These are phyloP conservation scores for Calendula officinalis DNA, from an alignment of 129 eudicot species.

Conservation along the genomic window DNA sequence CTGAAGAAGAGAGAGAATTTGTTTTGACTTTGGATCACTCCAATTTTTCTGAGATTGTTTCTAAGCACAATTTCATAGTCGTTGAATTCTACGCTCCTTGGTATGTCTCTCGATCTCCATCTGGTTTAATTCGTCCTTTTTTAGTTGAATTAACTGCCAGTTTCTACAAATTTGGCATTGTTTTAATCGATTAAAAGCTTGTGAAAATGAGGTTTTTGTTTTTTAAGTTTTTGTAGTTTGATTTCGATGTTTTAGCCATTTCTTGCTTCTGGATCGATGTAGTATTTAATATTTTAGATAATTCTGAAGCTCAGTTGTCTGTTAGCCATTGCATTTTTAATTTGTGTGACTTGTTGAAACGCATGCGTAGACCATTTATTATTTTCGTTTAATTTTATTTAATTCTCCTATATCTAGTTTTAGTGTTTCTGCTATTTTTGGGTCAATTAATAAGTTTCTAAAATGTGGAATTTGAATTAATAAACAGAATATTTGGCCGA, in stretches of 20 bases:
- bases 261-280: conserved; percentile 5
- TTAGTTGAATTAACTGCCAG: not conserved
- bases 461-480: too few species aligned
- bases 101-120: conserved; percentile 25
- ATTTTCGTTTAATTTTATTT: not conserved
- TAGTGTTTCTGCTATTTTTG: too few species aligned
- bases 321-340: too few species aligned
- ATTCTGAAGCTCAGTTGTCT: too few species aligned
- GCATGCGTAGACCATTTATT: not conserved
- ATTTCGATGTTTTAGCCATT: not conserved
- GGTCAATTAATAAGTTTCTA: too few species aligned
- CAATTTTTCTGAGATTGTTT: conserved; percentile 48
- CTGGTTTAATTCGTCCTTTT: not conserved
- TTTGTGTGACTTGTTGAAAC: conserved; percentile 2
- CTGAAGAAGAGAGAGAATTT: conserved; percentile 38
- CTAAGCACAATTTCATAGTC: conserved; percentile 59
- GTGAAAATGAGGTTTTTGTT: not conserved
- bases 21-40: conserved; percentile 71
- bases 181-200: not conserved
- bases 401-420: not conserved
- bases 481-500: too few species aligned
- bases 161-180: not conserved
- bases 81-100: conserved; percentile 92
- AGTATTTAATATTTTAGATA: too few species aligned
- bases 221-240: not conserved